These are phyloP conservation scores for Calonectria ilicicola DNA, from an alignment of 2,329 filamentous ascomycete genomes.

Conservation along the genomic window DNA sequence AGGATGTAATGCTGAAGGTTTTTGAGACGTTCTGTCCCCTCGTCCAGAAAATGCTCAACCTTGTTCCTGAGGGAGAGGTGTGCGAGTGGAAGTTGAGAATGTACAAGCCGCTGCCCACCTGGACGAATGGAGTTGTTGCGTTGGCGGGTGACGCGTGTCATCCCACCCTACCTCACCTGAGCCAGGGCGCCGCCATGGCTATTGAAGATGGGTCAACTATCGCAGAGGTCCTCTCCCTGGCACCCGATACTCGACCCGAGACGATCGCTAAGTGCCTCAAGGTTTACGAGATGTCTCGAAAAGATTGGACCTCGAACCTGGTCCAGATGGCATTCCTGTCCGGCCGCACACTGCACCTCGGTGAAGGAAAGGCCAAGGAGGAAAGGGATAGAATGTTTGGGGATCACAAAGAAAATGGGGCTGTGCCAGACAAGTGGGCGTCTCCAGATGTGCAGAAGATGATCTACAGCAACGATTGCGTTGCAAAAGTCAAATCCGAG, in stretches of 20 bases:
- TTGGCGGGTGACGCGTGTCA: slow-evolving; percentile 76
- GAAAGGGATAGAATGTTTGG: slow-evolving; percentile 69
- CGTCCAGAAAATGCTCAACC: slow-evolving; percentile 69
- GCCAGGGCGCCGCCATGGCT: slow-evolving; percentile 76
- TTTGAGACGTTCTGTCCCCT: slow-evolving; percentile 72
- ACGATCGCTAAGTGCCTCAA: slow-evolving; percentile 41
- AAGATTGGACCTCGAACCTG: slow-evolving; percentile 42
- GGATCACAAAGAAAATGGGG: slow-evolving; percentile 61
- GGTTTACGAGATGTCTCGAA: slow-evolving; percentile 41
- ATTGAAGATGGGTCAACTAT: slow-evolving; percentile 71
- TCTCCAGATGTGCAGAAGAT: slow-evolving; percentile 76
- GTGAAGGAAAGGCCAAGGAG: slow-evolving; percentile 68
- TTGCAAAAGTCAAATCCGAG: slow-evolving; percentile 53
- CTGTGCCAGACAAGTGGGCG: slow-evolving; percentile 76
- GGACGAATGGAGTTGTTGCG: slow-evolving; percentile 66
- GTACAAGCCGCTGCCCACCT: slow-evolving; percentile 71
- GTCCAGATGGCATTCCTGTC: slow-evolving; percentile 42
- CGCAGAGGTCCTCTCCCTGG: slow-evolving; percentile 36
- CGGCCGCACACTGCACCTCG: slow-evolving; percentile 67
- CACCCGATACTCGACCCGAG: slow-evolving; percentile 35
- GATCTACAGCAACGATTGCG: slow-evolving; percentile 74
- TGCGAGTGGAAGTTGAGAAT: slow-evolving; percentile 75
- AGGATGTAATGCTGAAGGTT: slow-evolving; percentile 69
- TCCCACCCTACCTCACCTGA: slow-evolving; percentile 75
- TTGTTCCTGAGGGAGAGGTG: slow-evolving; percentile 73